A percentile compares a stretch with the other conserved stretches of the same genome.
phyloP scores from a whole-genome alignment of 2,329 filamentous ascomycete genomes.

The Ceratocystiopsis minuta region DNA sequence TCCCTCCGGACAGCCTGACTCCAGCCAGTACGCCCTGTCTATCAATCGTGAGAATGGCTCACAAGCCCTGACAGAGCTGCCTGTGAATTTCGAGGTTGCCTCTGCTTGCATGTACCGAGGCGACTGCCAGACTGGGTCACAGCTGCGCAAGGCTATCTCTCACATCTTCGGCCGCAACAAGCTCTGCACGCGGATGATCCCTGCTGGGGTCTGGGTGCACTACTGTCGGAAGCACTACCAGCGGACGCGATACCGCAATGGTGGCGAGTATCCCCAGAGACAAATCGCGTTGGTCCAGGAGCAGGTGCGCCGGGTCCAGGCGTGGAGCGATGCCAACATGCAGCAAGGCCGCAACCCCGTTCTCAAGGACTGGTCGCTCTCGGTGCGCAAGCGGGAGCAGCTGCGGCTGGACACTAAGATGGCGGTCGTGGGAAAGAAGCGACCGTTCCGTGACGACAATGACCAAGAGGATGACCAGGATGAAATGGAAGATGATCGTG shows the following conservation, averaged over 20 bases:
- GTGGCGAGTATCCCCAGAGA: conserved; percentile 37
- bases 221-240: conserved; percentile 75
- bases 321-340: conserved; percentile 39
- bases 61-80: neutral
- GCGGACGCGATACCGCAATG: conserved; percentile 50
- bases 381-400: conserved; percentile 46
- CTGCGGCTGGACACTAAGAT: conserved; percentile 30
- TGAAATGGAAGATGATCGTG: conserved; percentile 12
- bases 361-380: conserved; percentile 42
- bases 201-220: conserved; percentile 52
- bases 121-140: conserved; percentile 40
- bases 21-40: too few species aligned
- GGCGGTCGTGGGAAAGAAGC: conserved; percentile 15
- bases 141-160: conserved; percentile 57
- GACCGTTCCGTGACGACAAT: conserved; percentile 11
- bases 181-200: conserved; percentile 52
- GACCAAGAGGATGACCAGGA: conserved; percentile 18
- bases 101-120: conserved; percentile 33
- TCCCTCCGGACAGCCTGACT: too few species aligned
- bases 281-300: conserved; percentile 47
- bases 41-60: too few species aligned
- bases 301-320: conserved; percentile 43
- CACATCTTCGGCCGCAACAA: conserved; percentile 78
- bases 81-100: conserved; percentile 6
- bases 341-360: conserved; percentile 20